Evolutionary conservation across 208 protist species (phyloP).

Genomic region (Wallacemonas sp.): DNA sequence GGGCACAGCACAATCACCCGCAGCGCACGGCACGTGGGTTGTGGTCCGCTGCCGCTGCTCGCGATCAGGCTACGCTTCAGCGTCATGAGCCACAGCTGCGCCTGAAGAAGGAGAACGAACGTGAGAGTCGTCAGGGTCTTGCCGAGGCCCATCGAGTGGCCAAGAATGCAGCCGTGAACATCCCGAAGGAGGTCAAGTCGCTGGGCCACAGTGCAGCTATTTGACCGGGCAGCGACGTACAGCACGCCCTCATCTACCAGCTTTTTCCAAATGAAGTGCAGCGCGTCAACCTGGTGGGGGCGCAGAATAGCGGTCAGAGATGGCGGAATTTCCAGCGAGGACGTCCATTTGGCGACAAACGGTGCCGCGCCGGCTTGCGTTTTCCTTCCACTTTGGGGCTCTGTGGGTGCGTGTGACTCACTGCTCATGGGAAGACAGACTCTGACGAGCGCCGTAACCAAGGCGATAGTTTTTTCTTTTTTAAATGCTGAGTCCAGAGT

Average conservation of each 20-base stretch:
- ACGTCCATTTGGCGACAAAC: constrained; percentile 2
- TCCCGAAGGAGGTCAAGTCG: constrained; percentile 48
- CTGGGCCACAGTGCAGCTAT: constrained; percentile 39
- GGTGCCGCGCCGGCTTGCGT: too few relatives aligned
- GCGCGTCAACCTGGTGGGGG: constrained; percentile 65
- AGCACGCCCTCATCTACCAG: constrained; percentile 72
- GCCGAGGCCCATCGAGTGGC: constrained; percentile 89
- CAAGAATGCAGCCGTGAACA: constrained; percentile 75
- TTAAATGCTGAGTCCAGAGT: too few relatives aligned
- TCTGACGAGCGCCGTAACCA: background rate
- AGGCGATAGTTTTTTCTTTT: too few relatives aligned
- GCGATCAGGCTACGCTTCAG: constrained; percentile 30
- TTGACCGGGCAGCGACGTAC: constrained; percentile 33
- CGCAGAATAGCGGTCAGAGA: constrained; percentile 37
- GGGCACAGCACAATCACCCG: constrained; percentile 77
- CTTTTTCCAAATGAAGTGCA: constrained; percentile 77
- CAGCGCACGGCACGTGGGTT: constrained; percentile 29
- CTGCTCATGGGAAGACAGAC: background rate
- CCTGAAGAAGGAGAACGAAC: constrained; percentile 75
- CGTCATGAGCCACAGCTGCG: constrained; percentile 35
- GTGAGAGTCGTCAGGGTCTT: constrained; percentile 80
- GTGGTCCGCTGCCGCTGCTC: constrained; percentile 14
- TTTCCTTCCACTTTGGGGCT: too few relatives aligned
- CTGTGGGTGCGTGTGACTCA: too few relatives aligned
- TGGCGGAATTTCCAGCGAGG: constrained; percentile 36